These are phyloP conservation scores for Quercus lobata DNA, from an alignment of 331 rosid genomes.

Conservation along the genomic window DNA sequence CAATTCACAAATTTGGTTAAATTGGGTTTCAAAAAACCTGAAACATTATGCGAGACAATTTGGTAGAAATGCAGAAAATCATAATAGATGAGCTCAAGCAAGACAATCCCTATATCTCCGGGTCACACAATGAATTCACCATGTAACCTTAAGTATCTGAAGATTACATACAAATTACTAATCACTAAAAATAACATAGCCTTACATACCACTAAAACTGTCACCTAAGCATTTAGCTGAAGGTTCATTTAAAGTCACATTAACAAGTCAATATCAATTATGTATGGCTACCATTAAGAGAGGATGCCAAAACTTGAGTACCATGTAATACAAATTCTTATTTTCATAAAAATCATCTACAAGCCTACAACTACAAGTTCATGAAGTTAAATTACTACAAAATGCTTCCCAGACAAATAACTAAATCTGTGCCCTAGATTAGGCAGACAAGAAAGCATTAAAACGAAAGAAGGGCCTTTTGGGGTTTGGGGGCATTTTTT, in stretches of 20 bases:
- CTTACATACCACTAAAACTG: neutral
- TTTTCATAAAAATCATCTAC: neutral
- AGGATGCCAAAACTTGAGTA: neutral
- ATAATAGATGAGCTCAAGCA: neutral
- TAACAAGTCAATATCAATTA: neutral
- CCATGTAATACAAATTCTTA: neutral
- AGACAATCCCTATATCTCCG: neutral
- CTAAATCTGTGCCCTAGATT: conserved; percentile 1
- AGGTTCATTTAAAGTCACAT: neutral
- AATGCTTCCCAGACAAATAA: neutral
- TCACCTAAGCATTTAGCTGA: neutral
- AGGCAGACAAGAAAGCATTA: neutral
- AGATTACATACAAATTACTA: neutral
- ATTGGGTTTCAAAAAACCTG: neutral
- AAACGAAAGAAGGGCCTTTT: neutral
- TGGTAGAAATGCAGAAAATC: neutral
- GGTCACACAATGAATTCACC: neutral
- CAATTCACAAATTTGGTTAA: neutral
- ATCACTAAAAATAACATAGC: neutral
- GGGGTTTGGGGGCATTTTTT: neutral
- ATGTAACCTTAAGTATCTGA: neutral
- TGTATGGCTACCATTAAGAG: neutral
- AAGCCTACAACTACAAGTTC: neutral
- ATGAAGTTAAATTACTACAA: neutral
- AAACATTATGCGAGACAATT: neutral